Base-by-base conservation (phyloP, 306 rosid genomes). In the Geum urbanum region DNA sequence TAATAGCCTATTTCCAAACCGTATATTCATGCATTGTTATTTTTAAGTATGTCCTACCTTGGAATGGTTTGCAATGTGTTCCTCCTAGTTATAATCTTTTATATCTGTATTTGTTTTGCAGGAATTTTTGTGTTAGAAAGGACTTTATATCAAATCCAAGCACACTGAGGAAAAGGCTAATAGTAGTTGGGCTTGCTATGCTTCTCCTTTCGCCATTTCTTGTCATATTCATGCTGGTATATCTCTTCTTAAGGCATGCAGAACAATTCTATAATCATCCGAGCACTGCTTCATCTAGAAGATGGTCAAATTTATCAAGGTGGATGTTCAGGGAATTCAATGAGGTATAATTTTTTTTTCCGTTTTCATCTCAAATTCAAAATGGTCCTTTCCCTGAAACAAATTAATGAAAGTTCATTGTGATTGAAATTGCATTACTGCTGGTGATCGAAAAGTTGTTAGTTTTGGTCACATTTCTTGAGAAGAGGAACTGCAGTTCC, bases 251-350 rank as follows among this genome's bases (percentile, higher is more conserved):
- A 76, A 84, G 96, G 86, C 96, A 94, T 58, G 99, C 99, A 18
- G 99, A 94, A 49, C 99, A 89, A 59, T 86, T 94, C 69, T 94
- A 91, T 80, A 87, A 94, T 60, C 96, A 94, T 70, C 99, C 99
- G 62, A 89, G 92, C 81, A 86, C 87, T 0, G 96, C 95, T 55
- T 89, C 92, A 46, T 94, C 95, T 76, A 85, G 86, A 76, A 94
- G 97, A 82, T 94, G 99, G 97, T 94, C 97, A 73, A 91, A 87
- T 78, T 82, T 94, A 82, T 91, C 99, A 48, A 89, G 76, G 81
- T 91, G 99, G 97, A 85, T 88, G 56, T 89, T 94, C 66, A 84
- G 99, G 87, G 96, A 94, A 77, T 94, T 78, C 78, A 94, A 94
- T 7, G 97, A 94, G 99, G 99, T 91, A n/a, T n/a, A 88, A 41